phyloP scores from a whole-genome alignment of 306 rosid species.

The Pterocarpus santalinus region DNA sequence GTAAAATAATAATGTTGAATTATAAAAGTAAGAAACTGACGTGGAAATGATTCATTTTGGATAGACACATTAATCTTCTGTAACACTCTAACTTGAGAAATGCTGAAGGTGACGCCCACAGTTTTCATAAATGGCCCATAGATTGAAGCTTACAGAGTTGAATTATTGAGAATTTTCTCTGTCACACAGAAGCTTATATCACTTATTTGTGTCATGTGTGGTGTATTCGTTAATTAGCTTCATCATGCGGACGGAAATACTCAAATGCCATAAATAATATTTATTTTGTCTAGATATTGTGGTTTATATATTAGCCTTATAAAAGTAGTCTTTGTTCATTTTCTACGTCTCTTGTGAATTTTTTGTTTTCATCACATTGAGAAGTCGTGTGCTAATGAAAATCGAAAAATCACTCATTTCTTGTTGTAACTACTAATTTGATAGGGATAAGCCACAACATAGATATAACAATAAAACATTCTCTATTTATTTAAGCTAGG shows the following conservation, averaged over 20 bases:
- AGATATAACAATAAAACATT: too few relatives aligned
- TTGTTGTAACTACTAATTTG: too few relatives aligned
- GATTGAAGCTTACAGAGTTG: constrained; percentile 5
- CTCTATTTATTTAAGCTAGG: too few relatives aligned
- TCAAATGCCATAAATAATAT: neutral
- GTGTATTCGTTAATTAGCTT: neutral
- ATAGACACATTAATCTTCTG: neutral
- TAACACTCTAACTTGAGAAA: neutral
- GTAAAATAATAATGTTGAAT: neutral
- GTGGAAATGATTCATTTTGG: constrained; percentile 46
- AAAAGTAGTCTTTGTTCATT: too few relatives aligned
- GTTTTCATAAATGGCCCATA: constrained; percentile 48
- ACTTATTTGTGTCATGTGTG: neutral
- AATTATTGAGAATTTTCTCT: neutral
- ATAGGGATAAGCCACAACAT: too few relatives aligned
- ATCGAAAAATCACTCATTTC: too few relatives aligned
- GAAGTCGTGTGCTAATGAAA: too few relatives aligned
- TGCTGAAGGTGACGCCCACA: constrained; percentile 49
- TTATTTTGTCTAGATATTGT: too few relatives aligned
- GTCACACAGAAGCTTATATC: neutral
- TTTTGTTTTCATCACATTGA: too few relatives aligned
- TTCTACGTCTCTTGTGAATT: too few relatives aligned
- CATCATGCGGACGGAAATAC: neutral
- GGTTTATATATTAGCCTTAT: too few relatives aligned
- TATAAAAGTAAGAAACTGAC: constrained; percentile 39